Percentiles rank a stretch among this genome's conserved stretches.
Evolutionary conservation across 2,329 filamentous ascomycete species (phyloP).

Genomic region (Colletotrichum brevisporum): DNA sequence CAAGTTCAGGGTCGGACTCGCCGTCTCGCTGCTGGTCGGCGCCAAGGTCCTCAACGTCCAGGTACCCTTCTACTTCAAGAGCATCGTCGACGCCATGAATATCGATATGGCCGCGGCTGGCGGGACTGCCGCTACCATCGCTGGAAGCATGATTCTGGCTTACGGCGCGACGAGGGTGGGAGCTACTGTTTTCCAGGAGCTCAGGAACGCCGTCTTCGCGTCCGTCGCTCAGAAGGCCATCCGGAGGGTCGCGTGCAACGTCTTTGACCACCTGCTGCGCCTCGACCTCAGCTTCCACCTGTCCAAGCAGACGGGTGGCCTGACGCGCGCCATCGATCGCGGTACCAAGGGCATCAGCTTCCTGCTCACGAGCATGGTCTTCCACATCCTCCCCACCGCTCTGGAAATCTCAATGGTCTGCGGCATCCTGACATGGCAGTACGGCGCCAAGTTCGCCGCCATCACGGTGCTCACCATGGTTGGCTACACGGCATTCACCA

Average conservation of each 20-base stretch:
- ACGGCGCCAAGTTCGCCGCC: conserved; percentile 90
- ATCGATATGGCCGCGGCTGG: conserved; percentile 88
- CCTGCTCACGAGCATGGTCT: conserved; percentile 96
- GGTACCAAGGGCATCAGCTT: conserved; percentile 99
- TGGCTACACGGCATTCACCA: conserved; percentile 96
- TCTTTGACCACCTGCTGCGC: conserved; percentile 90
- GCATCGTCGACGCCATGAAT: conserved; percentile 97
- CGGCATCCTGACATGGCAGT: conserved; percentile 96
- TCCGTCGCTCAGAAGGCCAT: conserved; percentile 98
- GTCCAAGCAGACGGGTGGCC: conserved; percentile 91
- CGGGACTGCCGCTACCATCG: conserved; percentile 90
- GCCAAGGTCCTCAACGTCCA: conserved; percentile 98
- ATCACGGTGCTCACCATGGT: conserved; percentile 94
- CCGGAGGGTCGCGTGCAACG: conserved; percentile 88
- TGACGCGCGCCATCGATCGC: conserved; percentile 94
- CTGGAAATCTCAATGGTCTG: conserved; percentile 96
- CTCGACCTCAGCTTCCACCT: conserved; percentile 96
- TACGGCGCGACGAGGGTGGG: conserved; percentile 92
- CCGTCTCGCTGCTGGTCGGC: conserved; percentile 86
- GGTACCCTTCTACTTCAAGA: conserved; percentile 99
- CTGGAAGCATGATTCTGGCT: conserved; percentile 92
- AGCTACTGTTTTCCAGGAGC: conserved; percentile 90
- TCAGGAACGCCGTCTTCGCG: conserved; percentile 96
- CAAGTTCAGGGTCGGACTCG: conserved; percentile 86
- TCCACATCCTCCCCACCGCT: conserved; percentile 94